Evolutionary conservation across 148 eudicot species (phyloP), one percentile per base, ranked within the genome.

Genomic region (Arctostaphylos glauca): DNA sequence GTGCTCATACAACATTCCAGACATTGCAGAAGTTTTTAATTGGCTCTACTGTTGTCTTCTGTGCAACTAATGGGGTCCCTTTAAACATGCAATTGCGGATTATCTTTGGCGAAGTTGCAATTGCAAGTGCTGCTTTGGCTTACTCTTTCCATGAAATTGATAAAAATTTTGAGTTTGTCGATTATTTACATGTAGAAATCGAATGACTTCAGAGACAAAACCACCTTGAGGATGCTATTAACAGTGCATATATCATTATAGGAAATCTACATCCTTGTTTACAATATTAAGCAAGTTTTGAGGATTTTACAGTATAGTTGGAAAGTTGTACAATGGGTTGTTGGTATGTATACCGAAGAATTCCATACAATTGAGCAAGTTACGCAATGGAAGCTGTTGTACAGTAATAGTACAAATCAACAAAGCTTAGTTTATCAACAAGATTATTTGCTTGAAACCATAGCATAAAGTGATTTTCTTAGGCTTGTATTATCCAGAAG

Each of bases 131-230:
- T 74, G 94, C 91, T 19, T 84, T 89, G 83, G 97, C 97, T 78
- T 96, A 96, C 62, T 73, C 86, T 23, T 76, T 90, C 68, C 86
- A 93, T 53, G 92, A 96, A 81, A 85, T 94, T 9, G 87, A 91
- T 86, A 94, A 94, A 89, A 93, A 96, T 78, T 96, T 96, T 88
- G 94, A 91, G 53, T 96, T 93, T 86, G 91, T 94, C n/a, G 97
- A 96, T 87, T 96, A 94, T 83, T 92, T 96, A 58, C 99, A 96
- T 86, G 86, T 98, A 55, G 98, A 94, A 23, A 94, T 96, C 66
- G 99, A 64, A 96, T 95, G 68, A 76, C 18, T 70, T 67, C 8
- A n/a, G 15, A 50, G n/a, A 50, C 10, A 59, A 1, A 23, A 19
- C 1, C n/a, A 14, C 15, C 44, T 74, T 18, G 54, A 59, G 47